Percentiles rank a stretch among this genome's conserved stretches.
phyloP scores from a whole-genome alignment of 306 rosid genomes.

The Cucumis hystrix region DNA sequence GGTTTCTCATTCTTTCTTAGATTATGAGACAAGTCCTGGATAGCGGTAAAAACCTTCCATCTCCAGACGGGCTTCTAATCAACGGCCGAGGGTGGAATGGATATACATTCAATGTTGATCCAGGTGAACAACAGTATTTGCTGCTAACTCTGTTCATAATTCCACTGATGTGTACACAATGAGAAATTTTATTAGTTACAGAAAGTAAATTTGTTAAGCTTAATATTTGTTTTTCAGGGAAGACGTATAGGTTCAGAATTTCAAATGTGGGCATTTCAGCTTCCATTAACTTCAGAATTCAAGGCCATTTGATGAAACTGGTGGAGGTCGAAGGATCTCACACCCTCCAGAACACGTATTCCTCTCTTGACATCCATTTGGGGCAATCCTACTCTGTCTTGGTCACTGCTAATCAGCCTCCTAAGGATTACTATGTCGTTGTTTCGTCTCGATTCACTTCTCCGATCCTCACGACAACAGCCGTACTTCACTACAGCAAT shows the following conservation, averaged over 20 bases:
- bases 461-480: slow-evolving; percentile 59
- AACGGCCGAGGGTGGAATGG: slow-evolving; percentile 95
- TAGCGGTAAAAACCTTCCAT: slow-evolving; percentile 64
- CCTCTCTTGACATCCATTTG: slow-evolving; percentile 77
- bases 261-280: slow-evolving; percentile 90
- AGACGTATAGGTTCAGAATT: slow-evolving; percentile 81
- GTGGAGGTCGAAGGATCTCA: slow-evolving; percentile 98
- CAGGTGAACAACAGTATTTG: slow-evolving; percentile 28
- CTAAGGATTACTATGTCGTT: slow-evolving; percentile 66
- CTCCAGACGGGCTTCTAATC: slow-evolving; percentile 83
- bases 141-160: background rate
- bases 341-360: slow-evolving; percentile 65
- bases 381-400: slow-evolving; percentile 89
- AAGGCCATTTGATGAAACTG: slow-evolving; percentile 64
- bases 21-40: slow-evolving; percentile 56
- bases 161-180: background rate
- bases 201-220: background rate
- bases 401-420: slow-evolving; percentile 86
- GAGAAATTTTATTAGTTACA: background rate
- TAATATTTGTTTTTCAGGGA: slow-evolving; percentile 34
- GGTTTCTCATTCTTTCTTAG: slow-evolving; percentile 18
- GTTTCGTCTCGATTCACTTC: slow-evolving; percentile 76
- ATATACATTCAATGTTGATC: slow-evolving; percentile 79
- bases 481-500: slow-evolving; percentile 84
- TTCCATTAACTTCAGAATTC: slow-evolving; percentile 86